Conservation (phyloP, 441 rosid species). For the Lagerstroemia fauriei region DNA sequence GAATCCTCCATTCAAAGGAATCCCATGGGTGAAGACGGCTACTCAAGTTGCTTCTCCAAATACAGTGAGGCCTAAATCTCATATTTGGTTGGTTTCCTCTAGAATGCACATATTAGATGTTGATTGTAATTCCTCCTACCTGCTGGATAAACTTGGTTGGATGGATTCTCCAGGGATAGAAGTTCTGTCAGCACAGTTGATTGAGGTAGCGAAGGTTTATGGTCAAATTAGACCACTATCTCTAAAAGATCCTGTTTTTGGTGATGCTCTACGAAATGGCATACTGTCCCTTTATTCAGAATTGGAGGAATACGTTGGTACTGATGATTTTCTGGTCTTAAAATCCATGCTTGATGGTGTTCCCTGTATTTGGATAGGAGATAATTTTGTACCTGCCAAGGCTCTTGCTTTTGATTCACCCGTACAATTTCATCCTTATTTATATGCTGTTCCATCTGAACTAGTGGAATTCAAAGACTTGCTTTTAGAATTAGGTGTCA, state of each 20-base stretch:
- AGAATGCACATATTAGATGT: conserved; percentile 76
- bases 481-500: conserved; percentile 83
- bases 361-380: conserved; percentile 97
- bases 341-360: conserved; percentile 71
- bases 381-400: conserved; percentile 76
- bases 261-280: conserved; percentile 64
- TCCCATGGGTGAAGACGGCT: conserved; percentile 81
- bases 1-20: conserved; percentile 69
- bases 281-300: conserved; percentile 66
- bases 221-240: conserved; percentile 58
- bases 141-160: conserved; percentile 86
- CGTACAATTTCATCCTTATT: conserved; percentile 88
- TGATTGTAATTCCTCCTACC: conserved; percentile 59
- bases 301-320: conserved; percentile 66
- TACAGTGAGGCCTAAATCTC: conserved; percentile 82
- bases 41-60: conserved; percentile 68
- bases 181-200: conserved; percentile 67
- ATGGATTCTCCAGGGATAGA: conserved; percentile 52
- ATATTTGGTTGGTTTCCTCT: conserved; percentile 79
- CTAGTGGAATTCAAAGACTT: conserved; percentile 76
- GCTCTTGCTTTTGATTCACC: conserved; percentile 99
- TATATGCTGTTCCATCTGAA: conserved; percentile 97
- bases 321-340: conserved; percentile 60
- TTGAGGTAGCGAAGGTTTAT: conserved; percentile 71
- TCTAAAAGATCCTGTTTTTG: conserved; percentile 51